phyloP scores from a whole-genome alignment of 2,329 filamentous ascomycete genomes.

The Mollisia scopiformis region DNA sequence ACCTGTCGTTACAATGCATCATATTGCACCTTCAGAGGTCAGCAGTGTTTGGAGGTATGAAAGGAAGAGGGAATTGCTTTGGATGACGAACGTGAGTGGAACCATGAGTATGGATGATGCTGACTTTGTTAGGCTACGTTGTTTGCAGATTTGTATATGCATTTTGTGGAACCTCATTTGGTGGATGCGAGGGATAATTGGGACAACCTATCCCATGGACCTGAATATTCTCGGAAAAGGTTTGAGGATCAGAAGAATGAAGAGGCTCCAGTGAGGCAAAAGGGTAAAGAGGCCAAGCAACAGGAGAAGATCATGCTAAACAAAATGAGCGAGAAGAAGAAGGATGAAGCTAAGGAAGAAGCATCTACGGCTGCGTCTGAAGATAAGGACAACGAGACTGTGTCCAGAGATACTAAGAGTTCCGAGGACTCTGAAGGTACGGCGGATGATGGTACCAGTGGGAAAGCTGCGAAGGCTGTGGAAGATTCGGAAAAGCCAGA shows the following conservation, averaged over 20 bases:
- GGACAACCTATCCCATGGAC: slow-evolving; percentile 56
- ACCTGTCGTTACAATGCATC: slow-evolving; percentile 60
- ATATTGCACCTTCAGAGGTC: slow-evolving; percentile 55
- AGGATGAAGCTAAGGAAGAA: background rate
- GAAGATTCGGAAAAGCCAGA: no score
- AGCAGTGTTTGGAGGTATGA: slow-evolving; percentile 57
- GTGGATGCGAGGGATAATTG: slow-evolving; percentile 47
- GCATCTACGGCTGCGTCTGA: no score
- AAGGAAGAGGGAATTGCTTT: slow-evolving; percentile 36
- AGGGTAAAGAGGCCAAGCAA: background rate
- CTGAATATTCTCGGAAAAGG: slow-evolving; percentile 43
- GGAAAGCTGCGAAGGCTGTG: no score
- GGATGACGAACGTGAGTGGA: slow-evolving; percentile 16
- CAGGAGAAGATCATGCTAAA: background rate
- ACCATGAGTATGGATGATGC: background rate
- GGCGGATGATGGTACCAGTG: no score
- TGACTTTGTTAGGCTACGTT: slow-evolving; percentile 9
- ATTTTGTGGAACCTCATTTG: slow-evolving; percentile 50
- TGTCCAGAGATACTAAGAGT: background rate
- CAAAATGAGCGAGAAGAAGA: background rate
- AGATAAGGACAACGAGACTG: background rate
- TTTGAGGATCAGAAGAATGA: background rate
- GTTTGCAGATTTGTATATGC: slow-evolving; percentile 48
- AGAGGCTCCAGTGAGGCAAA: background rate
- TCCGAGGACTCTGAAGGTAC: no score